These are phyloP conservation scores for Monosporascus sp. DNA, from an alignment of 2,329 filamentous ascomycete species.

Conservation along the genomic window DNA sequence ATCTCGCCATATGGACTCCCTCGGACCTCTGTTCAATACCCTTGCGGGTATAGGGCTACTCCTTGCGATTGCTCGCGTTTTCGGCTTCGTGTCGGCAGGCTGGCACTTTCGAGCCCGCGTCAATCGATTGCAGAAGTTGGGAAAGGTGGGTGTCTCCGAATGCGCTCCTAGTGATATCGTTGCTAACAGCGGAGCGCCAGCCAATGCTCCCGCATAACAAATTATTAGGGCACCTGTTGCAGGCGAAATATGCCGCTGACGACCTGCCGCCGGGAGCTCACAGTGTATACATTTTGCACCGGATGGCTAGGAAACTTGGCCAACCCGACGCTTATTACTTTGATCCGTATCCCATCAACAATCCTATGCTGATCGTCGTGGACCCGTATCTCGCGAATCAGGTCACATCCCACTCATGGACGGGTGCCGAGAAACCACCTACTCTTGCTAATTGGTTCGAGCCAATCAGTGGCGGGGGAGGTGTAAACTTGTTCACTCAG, in stretches of 20 bases:
- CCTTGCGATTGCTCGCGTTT: conserved; percentile 3
- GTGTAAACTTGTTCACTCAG: conserved; percentile 26
- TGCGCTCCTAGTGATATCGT: neutral
- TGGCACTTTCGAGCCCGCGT: conserved; percentile 16
- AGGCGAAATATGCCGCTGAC: conserved; percentile 22
- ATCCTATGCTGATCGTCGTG: conserved; percentile 21
- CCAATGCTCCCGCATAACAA: conserved; percentile 23
- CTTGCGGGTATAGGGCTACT: conserved; percentile 15
- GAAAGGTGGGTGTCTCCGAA: conserved; percentile 14
- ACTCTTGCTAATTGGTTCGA: conserved; percentile 24
- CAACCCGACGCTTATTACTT: conserved; percentile 23
- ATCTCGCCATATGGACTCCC: conserved; percentile 7
- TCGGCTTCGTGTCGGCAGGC: conserved; percentile 13
- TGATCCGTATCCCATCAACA: conserved; percentile 22
- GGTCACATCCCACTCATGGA: conserved; percentile 19
- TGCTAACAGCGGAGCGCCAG: conserved; percentile 7
- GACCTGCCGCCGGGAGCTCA: conserved; percentile 20
- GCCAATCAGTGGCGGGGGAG: conserved; percentile 23
- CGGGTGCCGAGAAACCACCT: conserved; percentile 20
- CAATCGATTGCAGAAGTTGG: conserved; percentile 13
- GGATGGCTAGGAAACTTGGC: conserved; percentile 14
- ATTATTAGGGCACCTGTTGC: conserved; percentile 24
- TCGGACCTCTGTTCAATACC: conserved; percentile 12
- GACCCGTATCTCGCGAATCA: conserved; percentile 26
- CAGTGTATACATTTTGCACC: conserved; percentile 18